Percentiles rank a stretch among this genome's conserved stretches.
phyloP scores from a whole-genome alignment of 1,284 basidiomycete genomes.

The Afroboletus lepidellus region DNA sequence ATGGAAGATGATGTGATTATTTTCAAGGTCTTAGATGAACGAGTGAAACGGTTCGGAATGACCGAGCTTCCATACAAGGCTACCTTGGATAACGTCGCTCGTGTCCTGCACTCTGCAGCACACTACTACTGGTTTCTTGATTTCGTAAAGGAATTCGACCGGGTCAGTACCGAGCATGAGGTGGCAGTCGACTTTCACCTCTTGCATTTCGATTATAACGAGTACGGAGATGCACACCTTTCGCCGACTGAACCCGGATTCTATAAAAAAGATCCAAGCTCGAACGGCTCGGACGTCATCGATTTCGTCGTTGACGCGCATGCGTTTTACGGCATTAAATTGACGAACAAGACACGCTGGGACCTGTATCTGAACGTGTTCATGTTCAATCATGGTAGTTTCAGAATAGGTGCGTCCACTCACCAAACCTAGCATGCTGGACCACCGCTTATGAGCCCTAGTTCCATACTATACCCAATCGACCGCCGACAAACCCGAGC shows the following conservation, averaged over 20 bases:
- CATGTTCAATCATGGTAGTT: slow-evolving; percentile 21
- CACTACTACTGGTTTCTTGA: slow-evolving; percentile 3
- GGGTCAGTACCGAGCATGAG: not conserved
- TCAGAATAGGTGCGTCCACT: slow-evolving; percentile 15
- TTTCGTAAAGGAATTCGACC: not conserved
- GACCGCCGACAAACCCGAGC: not conserved
- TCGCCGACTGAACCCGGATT: not conserved
- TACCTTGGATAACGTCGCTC: not conserved
- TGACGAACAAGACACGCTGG: slow-evolving; percentile 16
- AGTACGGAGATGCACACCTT: not conserved
- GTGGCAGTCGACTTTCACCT: not conserved
- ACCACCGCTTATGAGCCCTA: not conserved
- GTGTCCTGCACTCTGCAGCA: not conserved
- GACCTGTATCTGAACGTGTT: slow-evolving; percentile 25
- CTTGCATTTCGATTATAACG: not conserved
- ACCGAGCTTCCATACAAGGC: not conserved
- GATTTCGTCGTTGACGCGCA: not conserved
- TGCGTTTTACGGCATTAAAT: not conserved
- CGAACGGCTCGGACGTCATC: not conserved
- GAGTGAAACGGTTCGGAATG: not conserved
- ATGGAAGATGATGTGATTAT: not conserved
- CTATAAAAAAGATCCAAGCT: not conserved
- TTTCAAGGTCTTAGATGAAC: slow-evolving; percentile 1
- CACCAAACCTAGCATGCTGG: not conserved
- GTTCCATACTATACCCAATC: slow-evolving; percentile 15